Base-by-base conservation (phyloP, 2,329 filamentous ascomycete species). In the Cordyceps sp. region DNA sequence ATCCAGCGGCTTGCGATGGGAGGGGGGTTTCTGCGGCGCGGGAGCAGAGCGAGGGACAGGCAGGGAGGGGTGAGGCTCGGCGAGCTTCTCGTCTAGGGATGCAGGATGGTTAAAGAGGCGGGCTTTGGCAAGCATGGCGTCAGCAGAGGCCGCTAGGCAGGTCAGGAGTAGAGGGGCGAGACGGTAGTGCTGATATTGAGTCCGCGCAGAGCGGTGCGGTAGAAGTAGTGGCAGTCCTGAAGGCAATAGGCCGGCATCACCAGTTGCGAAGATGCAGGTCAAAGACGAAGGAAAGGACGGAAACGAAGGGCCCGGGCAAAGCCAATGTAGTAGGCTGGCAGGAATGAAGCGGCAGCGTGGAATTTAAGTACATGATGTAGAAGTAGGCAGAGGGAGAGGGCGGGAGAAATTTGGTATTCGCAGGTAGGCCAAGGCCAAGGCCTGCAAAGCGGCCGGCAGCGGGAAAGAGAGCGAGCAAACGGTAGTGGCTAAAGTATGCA, bases 141-240 rank as follows among this genome's bases (percentile, higher is more conserved):
- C 38, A 54, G n/a, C n/a, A n/a, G n/a, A n/a, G n/a, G n/a, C n/a
- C n/a, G n/a, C n/a, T n/a, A 31, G 37, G 12, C 31, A 17, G 30
- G 38, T 66, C 63, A 83, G 57, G 66, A 69, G 62, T 83, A 84
- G 33, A 83, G 62, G 44, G 79, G 76, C 42, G 78, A 83, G 55
- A 93, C 72, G 48, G 62, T 69, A 45, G 81, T 92, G 59, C 74
- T 70, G 46, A 93, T 75, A 50, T 80, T 88, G 45, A 93, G 64
- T 51, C 85, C 77, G 64, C 82, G 82, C 60, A 93, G 62, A 51
- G 82, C 80, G 56, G 78, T 92, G 64, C 82, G 82, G 64, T 82
- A 90, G 61, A 93, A 92, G 61, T 92, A 92, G 54, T 92, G 83
- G 49, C 81, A 92, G 57, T 92, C 80, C 66, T 90, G 78, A 36